A percentile compares a stretch with the other conserved stretches of the same genome.
Conservation (phyloP, 805 yeast species). For the Saturnispora ahearnii region DNA sequence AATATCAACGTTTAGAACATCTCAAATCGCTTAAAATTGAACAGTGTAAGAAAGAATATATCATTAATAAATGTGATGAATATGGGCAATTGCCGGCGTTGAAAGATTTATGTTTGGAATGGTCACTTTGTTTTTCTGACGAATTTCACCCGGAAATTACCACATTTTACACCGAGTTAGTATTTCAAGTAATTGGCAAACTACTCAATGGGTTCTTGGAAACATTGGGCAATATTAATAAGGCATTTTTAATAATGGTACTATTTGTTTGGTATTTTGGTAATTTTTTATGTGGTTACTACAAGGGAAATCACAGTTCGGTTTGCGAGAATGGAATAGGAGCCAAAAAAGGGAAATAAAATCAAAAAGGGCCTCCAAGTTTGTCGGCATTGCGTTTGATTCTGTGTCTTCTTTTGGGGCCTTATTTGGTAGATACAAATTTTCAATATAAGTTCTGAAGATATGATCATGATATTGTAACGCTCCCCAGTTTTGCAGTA, state of each 20-base stretch:
- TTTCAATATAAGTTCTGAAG: no score
- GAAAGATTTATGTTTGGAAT: conserved; percentile 45
- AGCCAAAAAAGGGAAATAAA: conserved; percentile 1
- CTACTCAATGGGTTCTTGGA: conserved; percentile 55
- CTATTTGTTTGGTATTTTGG: conserved; percentile 42
- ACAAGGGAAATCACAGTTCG: conserved; percentile 32
- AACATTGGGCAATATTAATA: conserved; percentile 56
- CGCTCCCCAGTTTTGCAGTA: no score
- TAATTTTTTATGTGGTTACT: conserved; percentile 59
- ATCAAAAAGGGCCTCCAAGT: conserved; percentile 5
- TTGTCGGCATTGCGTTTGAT: no score
- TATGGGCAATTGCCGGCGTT: conserved; percentile 50
- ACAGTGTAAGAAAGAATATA: conserved; percentile 42
- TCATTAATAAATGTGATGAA: conserved; percentile 49
- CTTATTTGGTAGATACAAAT: no score
- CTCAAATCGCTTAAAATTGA: conserved; percentile 43
- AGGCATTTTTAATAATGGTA: conserved; percentile 31
- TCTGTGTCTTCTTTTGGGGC: no score
- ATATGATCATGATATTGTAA: no score
- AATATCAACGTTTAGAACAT: conserved; percentile 39
- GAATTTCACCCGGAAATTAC: conserved; percentile 34
- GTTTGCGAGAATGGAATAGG: conserved; percentile 14
- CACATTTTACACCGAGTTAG: conserved; percentile 45
- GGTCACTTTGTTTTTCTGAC: conserved; percentile 61
- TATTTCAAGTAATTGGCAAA: conserved; percentile 56